phyloP scores from a whole-genome alignment of 768 basidiomycete genomes.

The Leccinum imitatum region DNA sequence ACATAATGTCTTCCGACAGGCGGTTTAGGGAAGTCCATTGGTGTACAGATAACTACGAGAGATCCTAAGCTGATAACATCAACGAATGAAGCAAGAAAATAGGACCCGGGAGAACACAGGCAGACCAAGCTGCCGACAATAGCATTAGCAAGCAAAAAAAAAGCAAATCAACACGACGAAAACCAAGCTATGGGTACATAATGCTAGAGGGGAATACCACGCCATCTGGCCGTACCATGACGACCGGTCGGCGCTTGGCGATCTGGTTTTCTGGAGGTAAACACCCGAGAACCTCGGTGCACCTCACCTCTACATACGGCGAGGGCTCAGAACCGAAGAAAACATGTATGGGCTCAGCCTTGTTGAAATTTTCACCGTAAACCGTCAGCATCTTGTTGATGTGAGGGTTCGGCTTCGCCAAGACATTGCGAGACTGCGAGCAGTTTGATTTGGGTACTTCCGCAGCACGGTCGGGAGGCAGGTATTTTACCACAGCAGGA shows the following conservation, averaged over 20 bases:
- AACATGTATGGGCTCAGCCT: conserved; percentile 75
- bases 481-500: conserved; percentile 86
- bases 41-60: conserved; percentile 33
- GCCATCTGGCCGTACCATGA: conserved; percentile 81
- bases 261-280: conserved; percentile 70
- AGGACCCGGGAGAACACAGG: conserved; percentile 24
- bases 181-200: conserved; percentile 66
- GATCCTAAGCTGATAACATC: conserved; percentile 30
- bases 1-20: conserved; percentile 29
- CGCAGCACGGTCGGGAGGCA: conserved; percentile 83
- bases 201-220: conserved; percentile 83
- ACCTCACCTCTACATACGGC: conserved; percentile 84
- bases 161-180: conserved; percentile 12
- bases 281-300: conserved; percentile 82
- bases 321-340: conserved; percentile 89
- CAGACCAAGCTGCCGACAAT: conserved; percentile 30
- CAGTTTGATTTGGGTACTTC: conserved; percentile 78
- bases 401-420: conserved; percentile 77
- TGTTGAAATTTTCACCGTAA: conserved; percentile 88
- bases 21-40: conserved; percentile 28
- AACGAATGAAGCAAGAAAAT: conserved; percentile 13
- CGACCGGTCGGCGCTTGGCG: conserved; percentile 71
- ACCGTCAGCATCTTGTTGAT: conserved; percentile 80
- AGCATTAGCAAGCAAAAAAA: conserved; percentile 19
- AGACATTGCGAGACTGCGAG: conserved; percentile 59